phyloP scores from a whole-genome alignment of 176 grass and related monocot genomes.

The Rhipidocladum racemiflorum region DNA sequence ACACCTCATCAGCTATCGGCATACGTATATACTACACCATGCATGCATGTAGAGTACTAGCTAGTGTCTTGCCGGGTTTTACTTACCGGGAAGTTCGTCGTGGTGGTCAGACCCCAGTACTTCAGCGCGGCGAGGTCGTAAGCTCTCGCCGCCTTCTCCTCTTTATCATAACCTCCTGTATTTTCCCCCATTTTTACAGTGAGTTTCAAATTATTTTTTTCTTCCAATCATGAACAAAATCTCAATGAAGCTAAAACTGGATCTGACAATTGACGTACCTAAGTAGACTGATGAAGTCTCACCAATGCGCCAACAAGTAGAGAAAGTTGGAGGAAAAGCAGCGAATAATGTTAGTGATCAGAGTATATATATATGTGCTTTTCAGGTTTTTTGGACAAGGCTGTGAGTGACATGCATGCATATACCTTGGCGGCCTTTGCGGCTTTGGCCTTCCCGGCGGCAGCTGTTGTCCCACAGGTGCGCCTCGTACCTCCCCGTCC shows the following conservation, averaged over 20 bases:
- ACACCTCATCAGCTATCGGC: not conserved
- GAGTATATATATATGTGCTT: not conserved
- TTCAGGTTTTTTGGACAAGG: conserved; percentile 30
- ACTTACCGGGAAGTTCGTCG: conserved; percentile 86
- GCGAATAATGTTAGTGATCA: conserved; percentile 15
- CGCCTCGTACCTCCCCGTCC: conserved; percentile 97
- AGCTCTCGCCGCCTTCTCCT: conserved; percentile 87
- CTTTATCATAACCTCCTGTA: conserved; percentile 89
- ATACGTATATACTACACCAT: not conserved
- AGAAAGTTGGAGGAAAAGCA: not conserved
- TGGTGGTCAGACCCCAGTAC: conserved; percentile 77
- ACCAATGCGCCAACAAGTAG: not conserved
- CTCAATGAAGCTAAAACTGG: not conserved
- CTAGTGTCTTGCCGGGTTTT: not conserved
- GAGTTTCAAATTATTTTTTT: not conserved
- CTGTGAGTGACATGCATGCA: conserved; percentile 26
- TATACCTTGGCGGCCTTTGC: conserved; percentile 95
- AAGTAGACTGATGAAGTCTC: conserved; percentile 58
- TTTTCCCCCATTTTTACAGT: not conserved
- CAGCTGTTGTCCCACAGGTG: conserved; percentile 99
- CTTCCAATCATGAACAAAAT: not conserved
- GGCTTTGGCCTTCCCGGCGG: conserved; percentile 93
- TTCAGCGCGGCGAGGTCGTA: conserved; percentile 89
- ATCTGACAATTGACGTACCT: conserved; percentile 45
- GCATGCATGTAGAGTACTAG: not conserved